These are phyloP conservation scores for Sclerotinia trifoliorum DNA, from an alignment of 2,329 filamentous ascomycete genomes.

Conservation along the genomic window DNA sequence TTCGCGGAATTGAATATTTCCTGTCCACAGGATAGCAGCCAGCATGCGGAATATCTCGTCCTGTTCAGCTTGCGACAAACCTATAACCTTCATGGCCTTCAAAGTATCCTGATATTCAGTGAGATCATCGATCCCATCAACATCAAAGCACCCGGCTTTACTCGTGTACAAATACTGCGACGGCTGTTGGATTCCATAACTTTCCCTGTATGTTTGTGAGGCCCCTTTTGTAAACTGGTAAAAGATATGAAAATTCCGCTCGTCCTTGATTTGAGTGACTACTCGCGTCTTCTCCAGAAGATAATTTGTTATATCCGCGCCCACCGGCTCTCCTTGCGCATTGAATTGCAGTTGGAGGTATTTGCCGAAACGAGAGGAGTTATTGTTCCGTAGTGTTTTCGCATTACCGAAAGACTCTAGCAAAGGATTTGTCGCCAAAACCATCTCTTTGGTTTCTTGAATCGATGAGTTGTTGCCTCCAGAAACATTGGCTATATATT, in stretches of 20 bases:
- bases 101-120: conserved; percentile 88
- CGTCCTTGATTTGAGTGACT: conserved; percentile 89
- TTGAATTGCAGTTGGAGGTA: conserved; percentile 98
- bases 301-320: conserved; percentile 98
- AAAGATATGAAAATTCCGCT: conserved; percentile 99
- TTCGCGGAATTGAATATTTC: conserved; percentile 88
- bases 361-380: conserved; percentile 97
- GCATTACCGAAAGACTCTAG: conserved; percentile 98
- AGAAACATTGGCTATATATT: conserved; percentile 97
- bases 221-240: conserved; percentile 98
- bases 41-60: conserved; percentile 97
- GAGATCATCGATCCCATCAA: conserved; percentile 88
- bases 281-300: conserved; percentile 93
- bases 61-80: conserved; percentile 81
- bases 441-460: conserved; percentile 98
- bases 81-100: conserved; percentile 93
- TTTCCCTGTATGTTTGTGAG: conserved; percentile 78
- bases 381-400: conserved; percentile 97
- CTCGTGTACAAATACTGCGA: conserved; percentile 94
- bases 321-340: conserved; percentile 81
- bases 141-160: conserved; percentile 89
- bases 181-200: conserved; percentile 87
- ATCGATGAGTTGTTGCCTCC: conserved; percentile 72
- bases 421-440: conserved; percentile 93
- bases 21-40: conserved; percentile 86